Evolutionary conservation across 202 grass and related monocot species (phyloP).

Genomic region (Eragrostis tef): DNA sequence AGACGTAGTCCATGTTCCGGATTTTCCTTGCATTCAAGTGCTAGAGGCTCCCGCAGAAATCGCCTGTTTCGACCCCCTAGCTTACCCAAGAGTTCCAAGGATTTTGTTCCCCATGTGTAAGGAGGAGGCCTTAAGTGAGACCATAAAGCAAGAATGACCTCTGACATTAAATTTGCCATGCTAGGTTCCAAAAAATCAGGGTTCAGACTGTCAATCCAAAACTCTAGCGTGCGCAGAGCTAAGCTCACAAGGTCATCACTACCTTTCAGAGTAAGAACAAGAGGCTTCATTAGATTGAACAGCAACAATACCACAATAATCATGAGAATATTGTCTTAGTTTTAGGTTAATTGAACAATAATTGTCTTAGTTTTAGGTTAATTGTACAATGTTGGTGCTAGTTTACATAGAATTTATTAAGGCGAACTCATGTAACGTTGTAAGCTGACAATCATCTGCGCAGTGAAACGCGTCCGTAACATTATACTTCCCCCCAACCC

Average conservation of each 20-base stretch:
- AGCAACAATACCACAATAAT: no score
- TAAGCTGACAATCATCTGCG: not conserved
- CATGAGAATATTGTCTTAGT: no score
- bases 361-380: not conserved
- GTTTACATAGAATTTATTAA: not conserved
- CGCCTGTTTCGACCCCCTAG: slow-evolving; percentile 89
- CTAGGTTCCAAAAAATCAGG: slow-evolving; percentile 99
- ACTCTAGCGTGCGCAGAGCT: slow-evolving; percentile 91
- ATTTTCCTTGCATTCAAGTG: slow-evolving; percentile 98
- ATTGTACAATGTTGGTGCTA: not conserved
- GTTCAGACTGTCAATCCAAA: slow-evolving; percentile 99
- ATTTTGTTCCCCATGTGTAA: slow-evolving; percentile 90
- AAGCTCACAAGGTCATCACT: slow-evolving; percentile 93
- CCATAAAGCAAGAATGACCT: slow-evolving; percentile 98
- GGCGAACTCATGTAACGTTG: not conserved
- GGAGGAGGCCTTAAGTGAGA: slow-evolving; percentile 90
- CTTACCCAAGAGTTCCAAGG: slow-evolving; percentile 93
- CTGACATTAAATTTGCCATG: slow-evolving; percentile 98
- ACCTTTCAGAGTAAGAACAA: slow-evolving; percentile 94
- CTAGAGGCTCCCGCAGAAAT: slow-evolving; percentile 87
- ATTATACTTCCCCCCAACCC: not conserved
- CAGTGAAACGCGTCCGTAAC: not conserved
- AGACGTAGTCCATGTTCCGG: slow-evolving; percentile 94
- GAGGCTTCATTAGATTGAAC: slow-evolving; percentile 76
- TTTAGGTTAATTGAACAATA: not conserved